Evolutionary conservation across 2,329 filamentous ascomycete species (phyloP).

Genomic region (Periglandula ipomoeae): DNA sequence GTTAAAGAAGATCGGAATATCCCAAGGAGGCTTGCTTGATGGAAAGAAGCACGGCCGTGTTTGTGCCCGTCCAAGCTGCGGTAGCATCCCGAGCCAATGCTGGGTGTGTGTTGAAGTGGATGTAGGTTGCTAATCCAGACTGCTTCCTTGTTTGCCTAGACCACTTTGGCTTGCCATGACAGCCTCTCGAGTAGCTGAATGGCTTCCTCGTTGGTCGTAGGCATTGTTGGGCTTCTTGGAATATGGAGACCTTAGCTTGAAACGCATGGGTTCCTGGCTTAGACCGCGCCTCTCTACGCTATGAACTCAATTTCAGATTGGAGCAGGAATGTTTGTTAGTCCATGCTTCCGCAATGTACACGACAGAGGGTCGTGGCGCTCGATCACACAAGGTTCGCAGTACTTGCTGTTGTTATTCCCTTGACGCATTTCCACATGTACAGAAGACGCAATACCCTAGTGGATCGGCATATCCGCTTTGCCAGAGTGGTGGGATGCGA

Average conservation of each 20-base stretch:
- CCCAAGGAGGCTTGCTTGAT: neutral
- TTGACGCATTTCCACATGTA: neutral
- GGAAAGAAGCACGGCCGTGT: neutral
- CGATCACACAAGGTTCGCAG: neutral
- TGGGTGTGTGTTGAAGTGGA: neutral
- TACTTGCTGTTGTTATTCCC: neutral
- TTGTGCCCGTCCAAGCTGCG: neutral
- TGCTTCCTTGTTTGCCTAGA: neutral
- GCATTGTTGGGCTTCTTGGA: neutral
- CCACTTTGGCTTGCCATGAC: neutral
- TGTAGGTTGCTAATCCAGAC: neutral
- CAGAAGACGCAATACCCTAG: neutral
- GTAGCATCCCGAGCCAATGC: neutral
- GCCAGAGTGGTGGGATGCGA: neutral
- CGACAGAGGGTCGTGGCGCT: neutral
- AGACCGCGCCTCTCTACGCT: conserved; percentile 1
- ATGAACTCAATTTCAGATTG: neutral
- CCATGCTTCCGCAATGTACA: too few species aligned
- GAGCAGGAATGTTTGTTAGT: neutral
- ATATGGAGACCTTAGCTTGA: conserved; percentile 3
- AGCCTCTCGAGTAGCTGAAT: neutral
- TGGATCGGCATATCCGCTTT: neutral
- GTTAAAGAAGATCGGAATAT: neutral
- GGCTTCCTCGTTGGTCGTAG: neutral
- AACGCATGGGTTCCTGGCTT: conserved; percentile 7